Percentiles rank a stretch among this genome's conserved stretches.
Evolutionary conservation across 2,329 filamentous ascomycete species (phyloP).

Genomic region (Lachnellula arida): DNA sequence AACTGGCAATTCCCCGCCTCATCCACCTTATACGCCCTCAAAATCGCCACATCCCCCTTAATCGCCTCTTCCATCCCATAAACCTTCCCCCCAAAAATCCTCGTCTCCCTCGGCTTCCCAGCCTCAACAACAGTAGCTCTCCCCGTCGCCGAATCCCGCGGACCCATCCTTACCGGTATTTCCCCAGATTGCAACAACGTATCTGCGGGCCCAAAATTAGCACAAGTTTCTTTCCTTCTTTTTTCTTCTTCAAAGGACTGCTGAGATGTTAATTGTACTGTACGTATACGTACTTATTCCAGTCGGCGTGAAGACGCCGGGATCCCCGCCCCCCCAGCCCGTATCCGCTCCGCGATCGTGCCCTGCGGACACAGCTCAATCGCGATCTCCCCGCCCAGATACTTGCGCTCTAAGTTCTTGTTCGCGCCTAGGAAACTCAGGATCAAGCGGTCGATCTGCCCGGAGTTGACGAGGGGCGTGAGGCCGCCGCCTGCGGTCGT

Average conservation of each 20-base stretch:
- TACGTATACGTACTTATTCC: constrained; percentile 58
- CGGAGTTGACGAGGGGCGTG: constrained; percentile 61
- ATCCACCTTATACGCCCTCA: constrained; percentile 73
- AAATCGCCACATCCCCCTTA: constrained; percentile 70
- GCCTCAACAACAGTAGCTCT: constrained; percentile 50
- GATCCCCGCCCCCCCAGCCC: constrained; percentile 70
- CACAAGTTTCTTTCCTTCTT: background rate
- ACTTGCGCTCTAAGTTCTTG: constrained; percentile 70
- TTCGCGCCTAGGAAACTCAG: constrained; percentile 74
- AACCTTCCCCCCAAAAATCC: constrained; percentile 66
- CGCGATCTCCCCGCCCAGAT: constrained; percentile 67
- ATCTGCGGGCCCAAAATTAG: constrained; percentile 34
- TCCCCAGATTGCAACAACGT: constrained; percentile 65
- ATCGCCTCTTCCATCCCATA: constrained; percentile 77
- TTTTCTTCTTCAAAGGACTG: too few species aligned
- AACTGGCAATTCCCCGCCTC: constrained; percentile 76
- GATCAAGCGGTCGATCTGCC: constrained; percentile 68
- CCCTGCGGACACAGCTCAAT: constrained; percentile 75
- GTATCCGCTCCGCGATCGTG: constrained; percentile 66
- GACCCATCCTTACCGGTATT: constrained; percentile 59
- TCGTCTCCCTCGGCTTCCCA: constrained; percentile 62
- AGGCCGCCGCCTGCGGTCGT: constrained; percentile 64
- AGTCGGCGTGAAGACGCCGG: constrained; percentile 75
- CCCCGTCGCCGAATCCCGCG: constrained; percentile 40
- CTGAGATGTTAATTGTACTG: too few species aligned